Percentiles rank a stretch among this genome's conserved stretches.
Evolutionary conservation across 2,329 filamentous ascomycete genomes (phyloP).

Genomic region (Eutypella sp.): DNA sequence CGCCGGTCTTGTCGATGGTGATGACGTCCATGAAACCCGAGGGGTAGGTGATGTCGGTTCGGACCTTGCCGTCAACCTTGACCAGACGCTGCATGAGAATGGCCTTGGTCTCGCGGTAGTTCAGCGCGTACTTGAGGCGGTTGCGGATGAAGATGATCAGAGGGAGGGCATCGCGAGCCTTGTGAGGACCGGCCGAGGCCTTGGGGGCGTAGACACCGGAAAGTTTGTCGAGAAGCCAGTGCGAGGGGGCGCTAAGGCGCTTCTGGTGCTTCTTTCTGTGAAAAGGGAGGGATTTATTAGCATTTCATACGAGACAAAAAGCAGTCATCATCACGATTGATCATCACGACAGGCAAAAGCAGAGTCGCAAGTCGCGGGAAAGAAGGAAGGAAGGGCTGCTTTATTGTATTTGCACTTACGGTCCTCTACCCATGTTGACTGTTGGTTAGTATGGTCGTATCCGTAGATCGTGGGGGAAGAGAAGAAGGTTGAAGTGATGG

Average conservation of each 20-base stretch:
- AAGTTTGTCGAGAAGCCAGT: conserved; percentile 99
- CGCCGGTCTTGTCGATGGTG: conserved; percentile 98
- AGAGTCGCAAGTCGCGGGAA: too few relatives aligned
- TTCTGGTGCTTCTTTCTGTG: conserved; percentile 98
- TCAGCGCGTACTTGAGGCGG: conserved; percentile 99
- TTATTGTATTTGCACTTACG: conserved; percentile 44
- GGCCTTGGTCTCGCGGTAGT: conserved; percentile 93
- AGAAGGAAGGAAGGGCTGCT: neutral
- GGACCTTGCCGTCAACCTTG: conserved; percentile 99
- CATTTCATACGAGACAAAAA: conserved; percentile 13
- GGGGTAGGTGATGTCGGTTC: conserved; percentile 96
- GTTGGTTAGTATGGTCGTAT: conserved; percentile 24
- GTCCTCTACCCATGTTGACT: conserved; percentile 45
- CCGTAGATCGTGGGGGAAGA: conserved; percentile 19
- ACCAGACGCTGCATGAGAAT: conserved; percentile 99
- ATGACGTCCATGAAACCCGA: conserved; percentile 99
- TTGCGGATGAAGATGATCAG: conserved; percentile 97
- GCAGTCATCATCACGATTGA: neutral
- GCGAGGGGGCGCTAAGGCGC: conserved; percentile 96
- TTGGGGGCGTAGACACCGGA: conserved; percentile 79
- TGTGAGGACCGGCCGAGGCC: conserved; percentile 86
- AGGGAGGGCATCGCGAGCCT: conserved; percentile 97
- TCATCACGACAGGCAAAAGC: too few relatives aligned
- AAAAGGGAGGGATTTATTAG: conserved; percentile 25
- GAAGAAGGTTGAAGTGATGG: too few relatives aligned